phyloP scores from a whole-genome alignment of 2,329 filamentous ascomycete genomes.

The Colletotrichum agaves region DNA sequence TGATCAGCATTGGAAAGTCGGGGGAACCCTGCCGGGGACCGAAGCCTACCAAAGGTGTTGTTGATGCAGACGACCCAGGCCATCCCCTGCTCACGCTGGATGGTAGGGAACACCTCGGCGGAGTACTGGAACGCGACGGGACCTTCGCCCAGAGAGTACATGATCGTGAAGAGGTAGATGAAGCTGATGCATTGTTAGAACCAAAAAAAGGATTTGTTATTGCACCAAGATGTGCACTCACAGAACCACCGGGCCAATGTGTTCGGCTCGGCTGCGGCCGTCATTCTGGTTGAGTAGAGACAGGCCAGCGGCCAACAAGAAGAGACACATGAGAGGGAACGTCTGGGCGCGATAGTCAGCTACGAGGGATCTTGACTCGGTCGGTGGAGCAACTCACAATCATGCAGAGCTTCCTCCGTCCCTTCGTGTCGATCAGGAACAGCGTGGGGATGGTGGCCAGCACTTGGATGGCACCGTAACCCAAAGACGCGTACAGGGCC shows the following conservation, averaged over 20 bases:
- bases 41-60: slow-evolving; percentile 13
- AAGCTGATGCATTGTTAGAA: too few relatives aligned
- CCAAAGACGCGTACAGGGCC: slow-evolving; percentile 61
- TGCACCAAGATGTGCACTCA: not conserved
- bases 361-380: too few relatives aligned
- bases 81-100: slow-evolving; percentile 73
- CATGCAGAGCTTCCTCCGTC: not conserved
- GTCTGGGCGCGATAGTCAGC: slow-evolving; percentile 54
- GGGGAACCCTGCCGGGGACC: too few relatives aligned
- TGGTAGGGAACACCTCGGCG: slow-evolving; percentile 72
- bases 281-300: slow-evolving; percentile 56
- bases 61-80: slow-evolving; percentile 46
- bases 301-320: slow-evolving; percentile 64
- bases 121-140: slow-evolving; percentile 71
- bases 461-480: slow-evolving; percentile 60
- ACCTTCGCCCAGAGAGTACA: slow-evolving; percentile 55
- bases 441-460: slow-evolving; percentile 58
- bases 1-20: too few relatives aligned
- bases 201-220: too few relatives aligned
- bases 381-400: not conserved
- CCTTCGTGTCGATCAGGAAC: slow-evolving; percentile 66
- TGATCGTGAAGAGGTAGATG: slow-evolving; percentile 57
- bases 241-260: slow-evolving; percentile 61
- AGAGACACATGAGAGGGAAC: slow-evolving; percentile 69
- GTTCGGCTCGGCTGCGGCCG: slow-evolving; percentile 1